Percentiles rank a stretch among this genome's conserved stretches.
These are phyloP conservation scores for Ustilago vetiveriae DNA, from an alignment of 1,284 basidiomycete species.

Conservation along the genomic window DNA sequence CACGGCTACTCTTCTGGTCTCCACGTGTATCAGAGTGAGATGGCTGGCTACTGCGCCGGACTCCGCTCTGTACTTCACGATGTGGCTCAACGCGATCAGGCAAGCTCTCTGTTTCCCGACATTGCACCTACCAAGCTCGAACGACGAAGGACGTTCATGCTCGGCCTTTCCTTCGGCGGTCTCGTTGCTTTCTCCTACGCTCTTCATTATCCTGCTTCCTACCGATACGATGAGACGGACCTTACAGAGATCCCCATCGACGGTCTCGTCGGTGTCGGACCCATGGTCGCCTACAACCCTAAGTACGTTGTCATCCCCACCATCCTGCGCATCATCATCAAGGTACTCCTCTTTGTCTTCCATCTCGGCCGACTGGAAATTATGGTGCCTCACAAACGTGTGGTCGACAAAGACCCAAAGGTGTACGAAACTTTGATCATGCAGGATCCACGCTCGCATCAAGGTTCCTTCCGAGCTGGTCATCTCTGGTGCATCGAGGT, in stretches of 20 bases:
- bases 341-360: constrained; percentile 17
- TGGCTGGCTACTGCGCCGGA: constrained; percentile 52
- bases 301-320: constrained; percentile 34
- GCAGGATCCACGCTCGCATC: constrained; percentile 59
- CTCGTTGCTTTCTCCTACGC: constrained; percentile 60
- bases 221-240: constrained; percentile 46
- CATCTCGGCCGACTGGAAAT: constrained; percentile 48
- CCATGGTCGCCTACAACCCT: constrained; percentile 57
- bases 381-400: constrained; percentile 62
- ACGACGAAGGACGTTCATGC: constrained; percentile 59
- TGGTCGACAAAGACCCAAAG: constrained; percentile 63
- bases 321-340: constrained; percentile 18
- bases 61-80: constrained; percentile 59
- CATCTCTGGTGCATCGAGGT: constrained; percentile 53
- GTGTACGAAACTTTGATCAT: constrained; percentile 63
- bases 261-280: constrained; percentile 59
- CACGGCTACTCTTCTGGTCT: constrained; percentile 64
- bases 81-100: constrained; percentile 54
- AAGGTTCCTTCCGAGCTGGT: constrained; percentile 62
- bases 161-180: constrained; percentile 63
- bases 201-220: constrained; percentile 55
- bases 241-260: constrained; percentile 58
- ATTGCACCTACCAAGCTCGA: constrained; percentile 41
- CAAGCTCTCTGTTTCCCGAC: constrained; percentile 18
- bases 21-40: constrained; percentile 58